Evolutionary conservation across 805 yeast species (phyloP), one percentile per base, ranked within the genome.

Genomic region (Saccharomycopsis sp.): DNA sequence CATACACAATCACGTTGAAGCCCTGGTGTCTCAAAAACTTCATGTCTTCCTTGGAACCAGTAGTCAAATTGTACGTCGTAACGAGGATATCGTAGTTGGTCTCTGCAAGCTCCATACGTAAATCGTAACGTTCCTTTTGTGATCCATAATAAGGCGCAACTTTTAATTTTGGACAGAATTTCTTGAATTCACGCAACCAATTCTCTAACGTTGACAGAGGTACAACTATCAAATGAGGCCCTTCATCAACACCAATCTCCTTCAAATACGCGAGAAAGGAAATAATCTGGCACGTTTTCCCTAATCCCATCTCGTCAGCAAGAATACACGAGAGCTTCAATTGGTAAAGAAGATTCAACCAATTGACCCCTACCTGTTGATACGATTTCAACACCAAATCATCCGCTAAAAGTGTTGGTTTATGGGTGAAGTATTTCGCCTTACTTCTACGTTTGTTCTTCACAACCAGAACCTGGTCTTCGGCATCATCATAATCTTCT

Each of bases 261-360:
- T 89, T 89, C 66, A 94, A 77, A 67, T 87, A 85, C 0, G 98
- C 91, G 68, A 94, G 74, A 68, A 94, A 94, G 5, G 97, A 80
- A 72, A 94, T 93, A 35, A 94, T 97, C 73, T 94, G 98, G 69
- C 96, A 87, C 0, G 99, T 94, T 69, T 94, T 94, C 60, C 99
- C 99, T 54, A 94, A 76, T 3, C 96, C 99, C 99, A 94, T 94
- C 70, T 94, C 99, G 73, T 94, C 99, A 0, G 99, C 99, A 54
- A 94, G 75, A 58, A 94, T 94, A 73, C 99, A 92, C 3, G 97
- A 90, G 58, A 94, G 76, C 17, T 83, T 79, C 67, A 87, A 83
- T 59, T 82, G 83, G 70, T 93, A 94, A 34, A 94, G 76, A 57
- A 93, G 71, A 62, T 85, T 79, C 57, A 94, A 75, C 99, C 99